phyloP scores from a whole-genome alignment of 2,329 filamentous ascomycete species.

The Cadophora sp. region DNA sequence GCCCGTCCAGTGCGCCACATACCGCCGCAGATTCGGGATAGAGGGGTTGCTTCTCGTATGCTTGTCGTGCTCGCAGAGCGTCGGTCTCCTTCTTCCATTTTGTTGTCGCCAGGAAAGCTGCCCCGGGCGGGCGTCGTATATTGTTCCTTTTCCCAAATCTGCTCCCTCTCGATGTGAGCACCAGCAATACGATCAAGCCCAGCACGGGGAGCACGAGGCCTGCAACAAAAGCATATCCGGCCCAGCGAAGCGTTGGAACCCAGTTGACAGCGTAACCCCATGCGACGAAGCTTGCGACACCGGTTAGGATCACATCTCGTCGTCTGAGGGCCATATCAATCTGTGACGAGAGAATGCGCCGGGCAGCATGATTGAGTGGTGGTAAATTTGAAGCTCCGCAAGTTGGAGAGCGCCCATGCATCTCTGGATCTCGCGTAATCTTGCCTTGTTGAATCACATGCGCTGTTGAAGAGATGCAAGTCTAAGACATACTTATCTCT shows the following conservation, averaged over 20 bases:
- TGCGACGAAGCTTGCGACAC: conserved; percentile 76
- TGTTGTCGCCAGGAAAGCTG: conserved; percentile 65
- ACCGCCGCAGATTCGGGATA: conserved; percentile 79
- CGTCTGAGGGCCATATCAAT: conserved; percentile 71
- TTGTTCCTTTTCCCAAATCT: conserved; percentile 50
- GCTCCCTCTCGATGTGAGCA: conserved; percentile 65
- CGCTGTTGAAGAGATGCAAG: not conserved
- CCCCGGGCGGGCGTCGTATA: conserved; percentile 51
- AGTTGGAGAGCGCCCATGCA: conserved; percentile 10
- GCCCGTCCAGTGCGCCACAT: conserved; percentile 78
- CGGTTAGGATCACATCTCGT: conserved; percentile 73
- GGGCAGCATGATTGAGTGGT: conserved; percentile 41
- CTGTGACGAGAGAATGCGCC: conserved; percentile 39
- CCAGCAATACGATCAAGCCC: conserved; percentile 62
- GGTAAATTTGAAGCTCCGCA: conserved; percentile 24
- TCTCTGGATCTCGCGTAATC: conserved; percentile 31
- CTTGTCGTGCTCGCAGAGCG: conserved; percentile 67
- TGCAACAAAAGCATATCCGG: conserved; percentile 81
- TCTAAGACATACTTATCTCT: not conserved
- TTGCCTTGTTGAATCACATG: conserved; percentile 20
- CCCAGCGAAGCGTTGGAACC: conserved; percentile 82
- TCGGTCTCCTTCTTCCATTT: conserved; percentile 76
- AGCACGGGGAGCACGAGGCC: conserved; percentile 66
- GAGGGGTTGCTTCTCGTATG: conserved; percentile 72
- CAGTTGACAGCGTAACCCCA: conserved; percentile 88